Percentiles rank a stretch among this genome's conserved stretches.
phyloP scores from a whole-genome alignment of 768 basidiomycete species.

The Boletus vermiculosoides region DNA sequence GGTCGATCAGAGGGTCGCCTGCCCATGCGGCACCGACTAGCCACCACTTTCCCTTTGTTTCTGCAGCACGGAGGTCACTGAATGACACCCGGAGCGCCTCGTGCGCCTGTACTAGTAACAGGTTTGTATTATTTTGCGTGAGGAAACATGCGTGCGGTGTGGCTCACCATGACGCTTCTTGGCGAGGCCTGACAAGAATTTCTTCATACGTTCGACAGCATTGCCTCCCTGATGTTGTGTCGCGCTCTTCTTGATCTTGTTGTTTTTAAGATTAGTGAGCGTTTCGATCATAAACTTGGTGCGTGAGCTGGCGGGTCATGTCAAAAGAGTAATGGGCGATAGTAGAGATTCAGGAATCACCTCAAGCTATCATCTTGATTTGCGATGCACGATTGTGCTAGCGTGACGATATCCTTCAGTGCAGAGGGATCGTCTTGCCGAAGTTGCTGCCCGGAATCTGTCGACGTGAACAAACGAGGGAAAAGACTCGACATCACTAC shows the following conservation, averaged over 20 bases:
- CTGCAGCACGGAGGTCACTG: constrained; percentile 78
- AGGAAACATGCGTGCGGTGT: not conserved
- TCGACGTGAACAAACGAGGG: constrained; percentile 9
- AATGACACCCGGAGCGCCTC: constrained; percentile 87
- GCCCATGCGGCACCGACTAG: constrained; percentile 95
- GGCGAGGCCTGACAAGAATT: constrained; percentile 70
- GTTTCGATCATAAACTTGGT: constrained; percentile 96
- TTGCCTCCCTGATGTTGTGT: constrained; percentile 72
- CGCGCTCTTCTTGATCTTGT: constrained; percentile 67
- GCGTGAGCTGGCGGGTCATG: constrained; percentile 60
- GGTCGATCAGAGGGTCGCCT: constrained; percentile 86
- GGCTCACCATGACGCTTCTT: constrained; percentile 71
- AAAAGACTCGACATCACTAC: constrained; percentile 19
- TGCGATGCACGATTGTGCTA: constrained; percentile 72
- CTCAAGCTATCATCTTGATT: constrained; percentile 49
- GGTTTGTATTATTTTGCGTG: not conserved
- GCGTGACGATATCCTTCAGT: constrained; percentile 84
- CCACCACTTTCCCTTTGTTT: constrained; percentile 97
- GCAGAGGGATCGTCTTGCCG: constrained; percentile 90
- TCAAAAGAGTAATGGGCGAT: not conserved
- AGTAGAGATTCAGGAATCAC: constrained; percentile 32
- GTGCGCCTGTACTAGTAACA: constrained; percentile 64
- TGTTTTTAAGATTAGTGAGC: constrained; percentile 87
- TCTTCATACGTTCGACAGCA: constrained; percentile 83
- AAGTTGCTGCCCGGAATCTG: constrained; percentile 91